Conservation (phyloP, 257 asterid genomes). For the Solanum pennellii region DNA sequence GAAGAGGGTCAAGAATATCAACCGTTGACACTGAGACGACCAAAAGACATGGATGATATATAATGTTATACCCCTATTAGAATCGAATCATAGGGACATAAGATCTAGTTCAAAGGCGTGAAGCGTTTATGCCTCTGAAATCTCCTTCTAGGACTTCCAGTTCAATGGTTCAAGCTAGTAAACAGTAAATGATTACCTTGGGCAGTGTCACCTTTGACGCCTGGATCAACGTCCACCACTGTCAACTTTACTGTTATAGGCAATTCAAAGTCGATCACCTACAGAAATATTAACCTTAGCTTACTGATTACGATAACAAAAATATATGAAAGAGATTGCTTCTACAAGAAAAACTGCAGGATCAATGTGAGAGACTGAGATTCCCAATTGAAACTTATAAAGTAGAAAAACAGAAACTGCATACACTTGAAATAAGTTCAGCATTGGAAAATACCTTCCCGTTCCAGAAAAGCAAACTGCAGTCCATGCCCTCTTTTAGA, state of each 20-base stretch:
- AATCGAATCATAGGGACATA: neutral
- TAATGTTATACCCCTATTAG: neutral
- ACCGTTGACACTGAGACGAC: neutral
- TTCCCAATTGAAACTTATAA: neutral
- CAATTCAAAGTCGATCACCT: slow-evolving; percentile 95
- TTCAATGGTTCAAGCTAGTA: neutral
- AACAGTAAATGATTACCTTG: slow-evolving; percentile 50
- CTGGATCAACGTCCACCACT: slow-evolving; percentile 89
- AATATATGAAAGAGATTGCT: neutral
- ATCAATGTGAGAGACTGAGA: neutral
- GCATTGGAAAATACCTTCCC: slow-evolving; percentile 42
- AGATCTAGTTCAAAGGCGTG: too few relatives aligned
- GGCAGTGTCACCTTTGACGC: slow-evolving; percentile 93
- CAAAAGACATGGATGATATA: neutral
- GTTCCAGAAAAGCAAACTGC: slow-evolving; percentile 88
- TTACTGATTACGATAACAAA: neutral
- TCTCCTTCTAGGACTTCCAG: neutral
- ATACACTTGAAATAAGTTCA: neutral
- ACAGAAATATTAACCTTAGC: slow-evolving; percentile 8
- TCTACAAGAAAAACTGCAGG: neutral
- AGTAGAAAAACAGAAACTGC: neutral
- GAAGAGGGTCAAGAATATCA: neutral
- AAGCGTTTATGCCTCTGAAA: neutral
- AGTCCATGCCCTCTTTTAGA: slow-evolving; percentile 99
- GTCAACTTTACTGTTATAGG: slow-evolving; percentile 83